phyloP scores from a whole-genome alignment of 2,329 filamentous ascomycete genomes.

The Diaporthe longicolla region DNA sequence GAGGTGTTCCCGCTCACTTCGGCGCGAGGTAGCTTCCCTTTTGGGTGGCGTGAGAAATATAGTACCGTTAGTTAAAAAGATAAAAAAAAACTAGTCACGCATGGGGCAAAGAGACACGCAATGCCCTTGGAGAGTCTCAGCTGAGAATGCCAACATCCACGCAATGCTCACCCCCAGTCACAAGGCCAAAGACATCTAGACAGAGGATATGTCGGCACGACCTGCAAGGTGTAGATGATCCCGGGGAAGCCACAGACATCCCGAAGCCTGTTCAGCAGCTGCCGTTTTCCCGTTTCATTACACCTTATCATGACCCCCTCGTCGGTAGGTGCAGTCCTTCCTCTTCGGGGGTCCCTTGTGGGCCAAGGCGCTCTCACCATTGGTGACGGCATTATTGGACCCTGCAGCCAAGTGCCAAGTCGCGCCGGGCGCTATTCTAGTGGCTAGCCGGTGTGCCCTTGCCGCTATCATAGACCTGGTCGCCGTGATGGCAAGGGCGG shows the following conservation, averaged over 20 bases:
- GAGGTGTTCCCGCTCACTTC: conserved; percentile 38
- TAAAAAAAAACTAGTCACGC: conserved; percentile 5
- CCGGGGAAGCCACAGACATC: neutral
- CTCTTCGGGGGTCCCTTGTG: conserved; percentile 27
- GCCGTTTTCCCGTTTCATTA: neutral
- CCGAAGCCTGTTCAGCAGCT: conserved; percentile 11
- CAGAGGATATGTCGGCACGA: conserved; percentile 3
- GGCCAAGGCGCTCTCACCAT: conserved; percentile 31
- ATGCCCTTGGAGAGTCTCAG: conserved; percentile 30
- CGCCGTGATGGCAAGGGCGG: conserved; percentile 6
- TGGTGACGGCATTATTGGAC: conserved; percentile 26
- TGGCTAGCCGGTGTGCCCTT: conserved; percentile 17
- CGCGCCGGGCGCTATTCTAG: conserved; percentile 15
- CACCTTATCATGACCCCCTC: conserved; percentile 26
- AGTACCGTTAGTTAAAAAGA: neutral
- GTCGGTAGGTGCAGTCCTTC: conserved; percentile 25
- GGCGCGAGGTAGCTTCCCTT: neutral
- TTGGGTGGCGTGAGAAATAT: conserved; percentile 12
- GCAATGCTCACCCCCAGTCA: neutral
- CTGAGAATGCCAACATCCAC: conserved; percentile 18
- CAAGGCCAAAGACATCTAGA: neutral
- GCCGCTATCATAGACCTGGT: conserved; percentile 10
- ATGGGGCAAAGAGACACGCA: conserved; percentile 33
- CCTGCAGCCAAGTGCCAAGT: conserved; percentile 23
- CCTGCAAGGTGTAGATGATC: neutral